These are phyloP conservation scores for Erigeron canadensis DNA, from an alignment of 129 eudicot genomes.

Conservation along the genomic window DNA sequence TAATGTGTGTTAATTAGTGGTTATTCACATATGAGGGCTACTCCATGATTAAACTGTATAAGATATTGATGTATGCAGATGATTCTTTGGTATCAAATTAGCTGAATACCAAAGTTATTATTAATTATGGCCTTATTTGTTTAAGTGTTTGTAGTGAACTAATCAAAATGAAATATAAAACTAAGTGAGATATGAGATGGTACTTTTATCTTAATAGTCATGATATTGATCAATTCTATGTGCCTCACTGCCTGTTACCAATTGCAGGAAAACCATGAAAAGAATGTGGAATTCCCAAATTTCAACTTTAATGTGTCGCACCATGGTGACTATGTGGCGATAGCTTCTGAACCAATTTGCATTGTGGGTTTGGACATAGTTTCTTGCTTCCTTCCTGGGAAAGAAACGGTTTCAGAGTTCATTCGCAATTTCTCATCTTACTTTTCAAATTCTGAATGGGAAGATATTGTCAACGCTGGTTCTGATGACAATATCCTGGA, in stretches of 20 bases:
- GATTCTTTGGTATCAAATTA: background rate
- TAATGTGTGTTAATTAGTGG: background rate
- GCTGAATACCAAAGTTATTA: background rate
- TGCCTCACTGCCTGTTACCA: background rate
- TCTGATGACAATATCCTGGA: conserved; percentile 47
- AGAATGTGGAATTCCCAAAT: conserved; percentile 50
- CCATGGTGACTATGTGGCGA: conserved; percentile 93
- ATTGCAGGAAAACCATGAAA: conserved; percentile 40
- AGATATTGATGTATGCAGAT: background rate
- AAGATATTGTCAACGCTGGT: conserved; percentile 53
- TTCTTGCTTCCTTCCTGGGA: conserved; percentile 46
- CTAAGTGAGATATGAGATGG: background rate
- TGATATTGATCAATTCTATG: background rate
- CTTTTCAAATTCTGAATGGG: conserved; percentile 75
- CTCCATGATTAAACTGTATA: conserved; percentile 1
- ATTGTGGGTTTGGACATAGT: conserved; percentile 83
- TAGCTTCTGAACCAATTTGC: conserved; percentile 90
- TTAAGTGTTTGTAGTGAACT: background rate
- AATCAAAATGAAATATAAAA: background rate
- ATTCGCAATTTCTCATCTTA: conserved; percentile 59
- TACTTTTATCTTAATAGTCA: background rate
- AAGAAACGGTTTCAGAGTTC: conserved; percentile 56
- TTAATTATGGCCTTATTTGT: background rate
- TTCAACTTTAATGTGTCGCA: conserved; percentile 84
- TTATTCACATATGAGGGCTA: conserved; percentile 3